Evolutionary conservation across 345 rosid genomes (phyloP).

Genomic region (Mercurialis annua): DNA sequence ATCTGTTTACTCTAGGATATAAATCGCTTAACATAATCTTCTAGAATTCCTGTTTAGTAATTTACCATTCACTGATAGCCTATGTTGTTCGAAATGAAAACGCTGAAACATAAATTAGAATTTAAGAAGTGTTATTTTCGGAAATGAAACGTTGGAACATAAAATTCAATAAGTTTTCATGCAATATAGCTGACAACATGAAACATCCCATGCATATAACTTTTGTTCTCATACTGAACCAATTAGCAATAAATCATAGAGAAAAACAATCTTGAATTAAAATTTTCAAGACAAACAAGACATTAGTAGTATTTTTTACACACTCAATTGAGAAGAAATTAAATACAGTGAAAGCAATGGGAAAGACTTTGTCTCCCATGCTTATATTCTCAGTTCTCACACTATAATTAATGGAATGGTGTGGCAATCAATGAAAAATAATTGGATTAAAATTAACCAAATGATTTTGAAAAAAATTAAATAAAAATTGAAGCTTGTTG

Average conservation of each 20-base stretch:
- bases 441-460: conserved; percentile 15
- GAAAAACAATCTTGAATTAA: neutral
- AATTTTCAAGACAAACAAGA: conserved; percentile 17
- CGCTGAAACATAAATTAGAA: too few species aligned
- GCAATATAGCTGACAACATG: too few species aligned
- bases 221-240: neutral
- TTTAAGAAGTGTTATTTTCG: too few species aligned
- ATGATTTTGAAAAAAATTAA: neutral
- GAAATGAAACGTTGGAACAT: too few species aligned
- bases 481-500: conserved; percentile 12
- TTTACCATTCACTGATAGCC: neutral
- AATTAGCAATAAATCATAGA: conserved; percentile 1
- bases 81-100: too few species aligned
- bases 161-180: too few species aligned
- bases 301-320: conserved; percentile 35
- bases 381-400: conserved; percentile 26
- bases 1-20: too few species aligned
- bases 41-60: neutral
- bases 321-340: conserved; percentile 25
- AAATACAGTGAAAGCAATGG: conserved; percentile 32
- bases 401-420: conserved; percentile 16
- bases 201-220: too few species aligned
- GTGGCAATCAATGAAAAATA: conserved; percentile 31
- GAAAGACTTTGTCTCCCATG: conserved; percentile 35
- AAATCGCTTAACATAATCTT: too few species aligned